phyloP scores from a whole-genome alignment of 1,284 basidiomycete species.

The Microbotryum lychnidis-dioicae region DNA sequence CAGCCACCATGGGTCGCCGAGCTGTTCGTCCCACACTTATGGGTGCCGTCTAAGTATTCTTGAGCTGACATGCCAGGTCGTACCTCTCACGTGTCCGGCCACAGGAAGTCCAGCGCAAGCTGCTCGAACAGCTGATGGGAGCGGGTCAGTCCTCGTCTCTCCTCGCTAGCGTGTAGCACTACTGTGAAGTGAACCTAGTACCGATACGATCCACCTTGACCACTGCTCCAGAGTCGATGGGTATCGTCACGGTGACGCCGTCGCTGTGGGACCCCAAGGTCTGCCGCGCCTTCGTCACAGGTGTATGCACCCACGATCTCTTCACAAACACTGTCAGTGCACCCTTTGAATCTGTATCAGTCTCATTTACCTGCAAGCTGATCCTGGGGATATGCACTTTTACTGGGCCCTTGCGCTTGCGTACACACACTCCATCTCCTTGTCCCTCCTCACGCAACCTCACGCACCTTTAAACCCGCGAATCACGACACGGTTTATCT shows the following conservation, averaged over 20 bases:
- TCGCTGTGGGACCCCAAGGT: conserved; percentile 97
- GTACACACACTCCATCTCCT: neutral
- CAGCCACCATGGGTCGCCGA: neutral
- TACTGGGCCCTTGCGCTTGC: neutral
- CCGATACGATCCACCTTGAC: conserved; percentile 3
- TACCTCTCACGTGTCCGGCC: neutral
- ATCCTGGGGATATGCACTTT: neutral
- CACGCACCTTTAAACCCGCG: neutral
- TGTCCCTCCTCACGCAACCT: neutral
- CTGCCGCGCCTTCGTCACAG: conserved; percentile 97
- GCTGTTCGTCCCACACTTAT: neutral
- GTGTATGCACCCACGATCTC: conserved; percentile 91
- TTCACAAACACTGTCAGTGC: conserved; percentile 92
- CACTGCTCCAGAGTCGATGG: conserved; percentile 86
- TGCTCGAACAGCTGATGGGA: conserved; percentile 57
- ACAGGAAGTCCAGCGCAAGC: conserved; percentile 59
- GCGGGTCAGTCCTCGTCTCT: conserved; percentile 42
- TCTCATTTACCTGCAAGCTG: conserved; percentile 7
- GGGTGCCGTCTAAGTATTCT: neutral
- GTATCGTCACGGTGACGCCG: conserved; percentile 81
- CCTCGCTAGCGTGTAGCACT: neutral
- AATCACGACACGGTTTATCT: neutral
- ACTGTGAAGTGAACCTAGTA: neutral
- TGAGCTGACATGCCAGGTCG: neutral
- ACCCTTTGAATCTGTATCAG: neutral